Evolutionary conservation across 306 rosid species (phyloP).

Genomic region (Nissolia schottii): DNA sequence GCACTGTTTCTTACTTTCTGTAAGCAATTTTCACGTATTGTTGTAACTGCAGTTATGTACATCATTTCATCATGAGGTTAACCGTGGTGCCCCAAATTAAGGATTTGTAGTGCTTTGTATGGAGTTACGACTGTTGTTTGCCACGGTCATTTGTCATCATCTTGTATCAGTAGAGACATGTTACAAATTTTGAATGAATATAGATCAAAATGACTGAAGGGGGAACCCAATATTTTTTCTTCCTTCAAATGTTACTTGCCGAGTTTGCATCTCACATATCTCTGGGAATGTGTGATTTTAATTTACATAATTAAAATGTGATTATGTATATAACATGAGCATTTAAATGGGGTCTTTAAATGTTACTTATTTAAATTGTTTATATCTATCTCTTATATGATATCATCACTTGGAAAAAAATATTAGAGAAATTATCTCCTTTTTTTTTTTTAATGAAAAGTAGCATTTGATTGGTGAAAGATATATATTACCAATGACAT

Average conservation of each 20-base stretch:
- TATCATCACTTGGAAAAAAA: too few species aligned
- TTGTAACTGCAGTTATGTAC: not conserved
- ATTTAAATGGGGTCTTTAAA: too few species aligned
- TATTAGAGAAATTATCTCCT: too few species aligned
- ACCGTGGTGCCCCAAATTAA: not conserved
- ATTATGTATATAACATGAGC: too few species aligned
- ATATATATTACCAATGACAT: too few species aligned
- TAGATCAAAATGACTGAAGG: not conserved
- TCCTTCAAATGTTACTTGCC: not conserved
- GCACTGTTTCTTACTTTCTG: not conserved
- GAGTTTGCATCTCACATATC: not conserved
- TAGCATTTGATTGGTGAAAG: too few species aligned
- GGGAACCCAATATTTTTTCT: not conserved
- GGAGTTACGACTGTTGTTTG: not conserved
- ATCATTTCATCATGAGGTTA: not conserved
- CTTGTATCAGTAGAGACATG: conserved; percentile 14
- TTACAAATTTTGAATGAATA: not conserved
- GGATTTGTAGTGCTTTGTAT: not conserved
- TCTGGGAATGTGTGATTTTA: too few species aligned
- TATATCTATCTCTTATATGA: too few species aligned
- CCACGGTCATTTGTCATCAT: not conserved
- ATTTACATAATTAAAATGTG: too few species aligned
- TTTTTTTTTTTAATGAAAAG: too few species aligned
- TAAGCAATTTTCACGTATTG: not conserved
- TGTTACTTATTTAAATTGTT: too few species aligned